Conservation (phyloP, 108 stramenopile species). For the Fragilariopsis cylindrus region DNA sequence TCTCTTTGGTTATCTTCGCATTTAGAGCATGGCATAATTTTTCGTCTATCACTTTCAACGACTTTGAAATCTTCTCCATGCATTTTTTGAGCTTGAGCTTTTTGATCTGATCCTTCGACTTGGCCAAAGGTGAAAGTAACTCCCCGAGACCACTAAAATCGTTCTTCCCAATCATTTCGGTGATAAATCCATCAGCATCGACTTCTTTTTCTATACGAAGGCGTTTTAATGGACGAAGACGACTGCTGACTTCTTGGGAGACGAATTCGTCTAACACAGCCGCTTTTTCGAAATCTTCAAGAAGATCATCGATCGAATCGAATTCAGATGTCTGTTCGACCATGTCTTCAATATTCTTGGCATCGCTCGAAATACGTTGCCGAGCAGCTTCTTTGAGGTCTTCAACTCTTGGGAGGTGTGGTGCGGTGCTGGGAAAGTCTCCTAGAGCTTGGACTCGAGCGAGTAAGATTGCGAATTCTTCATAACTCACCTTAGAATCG, state of each 20-base stretch:
- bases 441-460: slow-evolving; percentile 1
- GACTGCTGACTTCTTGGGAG: slow-evolving; percentile 28
- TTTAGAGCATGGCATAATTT: not conserved
- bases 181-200: slow-evolving; percentile 37
- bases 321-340: slow-evolving; percentile 48
- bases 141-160: slow-evolving; percentile 48
- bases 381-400: slow-evolving; percentile 18
- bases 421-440: not conserved
- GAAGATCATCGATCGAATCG: slow-evolving; percentile 41
- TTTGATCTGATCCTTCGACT: slow-evolving; percentile 54
- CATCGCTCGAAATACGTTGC: slow-evolving; percentile 31
- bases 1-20: slow-evolving; percentile 11
- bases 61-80: slow-evolving; percentile 22
- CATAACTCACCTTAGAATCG: not conserved
- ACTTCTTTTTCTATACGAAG: slow-evolving; percentile 51
- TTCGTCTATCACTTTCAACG: slow-evolving; percentile 19
- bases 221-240: slow-evolving; percentile 33
- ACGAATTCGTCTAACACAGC: slow-evolving; percentile 38
- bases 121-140: slow-evolving; percentile 42
- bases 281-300: slow-evolving; percentile 34
- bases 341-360: slow-evolving; percentile 31
- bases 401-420: slow-evolving; percentile 17
- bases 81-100: slow-evolving; percentile 36
- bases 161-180: slow-evolving; percentile 36
- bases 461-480: not conserved